These are phyloP conservation scores for Hyaloperonospora brassicae DNA, from an alignment of 352 stramenopile species.

Conservation along the genomic window DNA sequence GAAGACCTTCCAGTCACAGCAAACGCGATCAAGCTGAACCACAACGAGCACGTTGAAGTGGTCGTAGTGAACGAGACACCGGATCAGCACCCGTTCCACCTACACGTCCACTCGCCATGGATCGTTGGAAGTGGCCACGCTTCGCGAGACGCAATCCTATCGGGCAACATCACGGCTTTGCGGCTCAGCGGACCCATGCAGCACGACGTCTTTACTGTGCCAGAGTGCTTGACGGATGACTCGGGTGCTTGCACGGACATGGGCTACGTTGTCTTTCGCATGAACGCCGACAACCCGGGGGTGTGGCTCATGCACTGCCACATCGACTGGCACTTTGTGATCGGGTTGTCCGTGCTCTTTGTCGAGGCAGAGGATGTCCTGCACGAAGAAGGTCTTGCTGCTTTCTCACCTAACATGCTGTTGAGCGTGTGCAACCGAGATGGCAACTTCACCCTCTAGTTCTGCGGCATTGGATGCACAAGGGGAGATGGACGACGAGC, in stretches of 20 bases:
- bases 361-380: conserved; percentile 30
- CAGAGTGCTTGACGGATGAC: conserved; percentile 24
- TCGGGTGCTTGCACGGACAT: conserved; percentile 22
- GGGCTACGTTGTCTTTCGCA: conserved; percentile 33
- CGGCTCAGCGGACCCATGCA: conserved; percentile 25
- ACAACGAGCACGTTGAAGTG: conserved; percentile 34
- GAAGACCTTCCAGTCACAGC: conserved; percentile 27
- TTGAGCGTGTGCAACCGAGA: conserved; percentile 26
- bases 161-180: conserved; percentile 18
- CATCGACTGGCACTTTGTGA: conserved; percentile 41
- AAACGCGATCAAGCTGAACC: conserved; percentile 21
- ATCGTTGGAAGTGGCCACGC: conserved; percentile 28
- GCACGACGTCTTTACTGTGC: conserved; percentile 38
- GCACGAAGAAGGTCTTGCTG: conserved; percentile 22
- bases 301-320: conserved; percentile 48
- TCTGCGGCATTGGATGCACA: no score
- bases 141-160: conserved; percentile 15
- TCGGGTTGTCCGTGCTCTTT: conserved; percentile 37
- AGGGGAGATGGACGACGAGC: no score
- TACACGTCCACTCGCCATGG: conserved; percentile 33
- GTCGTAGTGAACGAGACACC: conserved; percentile 34
- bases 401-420: conserved; percentile 28
- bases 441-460: conserved; percentile 27
- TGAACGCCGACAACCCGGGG: conserved; percentile 37
- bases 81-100: conserved; percentile 40